Base-by-base conservation (phyloP, 139 green algal species). In the Picochlorum costavermella region DNA sequence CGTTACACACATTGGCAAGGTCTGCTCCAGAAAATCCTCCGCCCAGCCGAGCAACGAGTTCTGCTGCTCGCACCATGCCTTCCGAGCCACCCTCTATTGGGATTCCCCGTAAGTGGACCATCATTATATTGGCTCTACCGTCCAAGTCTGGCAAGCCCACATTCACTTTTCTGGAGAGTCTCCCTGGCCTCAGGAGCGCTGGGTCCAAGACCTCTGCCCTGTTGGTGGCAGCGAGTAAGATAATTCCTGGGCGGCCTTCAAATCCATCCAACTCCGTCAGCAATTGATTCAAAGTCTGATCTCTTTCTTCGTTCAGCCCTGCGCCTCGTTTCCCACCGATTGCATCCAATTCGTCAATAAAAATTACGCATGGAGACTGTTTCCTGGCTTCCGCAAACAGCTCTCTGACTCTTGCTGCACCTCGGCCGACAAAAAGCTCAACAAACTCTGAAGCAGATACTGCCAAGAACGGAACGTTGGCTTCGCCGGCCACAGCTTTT, bases 281-380 rank as follows among this genome's bases (percentile, higher is more conserved):
- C 68, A 98, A 75, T 83, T 96, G 88, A 66, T 96, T 96, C 29
- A 96, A 69, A 13, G 89, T 96, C 73, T 96, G 89, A 65, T 95
- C 86, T 4, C 87, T 62, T 81, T 98, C 92, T 64, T 98, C 92
- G 65, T 98, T 98, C 64, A 89, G 81, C 6, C 86, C 89, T 40
- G 84, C 82, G 26, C 87, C 87, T 13, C 93, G 72, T 65, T 76
- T 80, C 8, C 74, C 81, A 25, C 86, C 75, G 33, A 98, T 79
- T 1, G 90, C 91, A 71, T 99, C 94, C 65, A 99, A 81, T 80
- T 99, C 94, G 57, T 99, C 94, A 56, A 99, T 95, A 75, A 99
- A 99, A n/a, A 99, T 80, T 9, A 98, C 84, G 49, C 79, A 87
- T 20, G 91, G 86, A 17, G 82, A 70, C 12, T 65, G 60, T 75